Evolutionary conservation across 202 grass and related monocot species (phyloP).

Genomic region (Schoenoplectus tabernaemontani): DNA sequence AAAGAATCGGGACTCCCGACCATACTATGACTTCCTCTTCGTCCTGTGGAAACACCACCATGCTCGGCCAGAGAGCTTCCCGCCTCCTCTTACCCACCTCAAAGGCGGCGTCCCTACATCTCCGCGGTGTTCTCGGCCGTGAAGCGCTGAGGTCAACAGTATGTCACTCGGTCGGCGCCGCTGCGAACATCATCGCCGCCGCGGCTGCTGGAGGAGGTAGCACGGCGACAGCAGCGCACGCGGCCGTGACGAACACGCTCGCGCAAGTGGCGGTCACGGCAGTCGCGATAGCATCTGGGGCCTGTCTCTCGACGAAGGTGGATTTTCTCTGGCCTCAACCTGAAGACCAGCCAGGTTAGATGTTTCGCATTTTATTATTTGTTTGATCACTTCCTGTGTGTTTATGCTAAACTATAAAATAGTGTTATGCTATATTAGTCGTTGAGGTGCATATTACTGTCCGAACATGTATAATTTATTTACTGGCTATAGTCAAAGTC

Average conservation of each 20-base stretch:
- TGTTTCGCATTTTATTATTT: background rate
- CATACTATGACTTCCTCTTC: slow-evolving; percentile 25
- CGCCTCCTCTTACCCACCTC: slow-evolving; percentile 46
- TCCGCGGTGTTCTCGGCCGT: slow-evolving; percentile 60
- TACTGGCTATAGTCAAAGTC: background rate
- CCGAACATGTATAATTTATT: background rate
- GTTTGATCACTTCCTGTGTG: too few species aligned
- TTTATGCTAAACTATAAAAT: too few species aligned
- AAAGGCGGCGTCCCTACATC: slow-evolving; percentile 29
- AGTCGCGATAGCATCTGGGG: slow-evolving; percentile 90
- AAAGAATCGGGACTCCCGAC: background rate
- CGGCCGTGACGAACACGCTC: slow-evolving; percentile 71
- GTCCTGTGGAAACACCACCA: slow-evolving; percentile 38
- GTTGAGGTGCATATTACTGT: too few species aligned
- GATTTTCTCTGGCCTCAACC: slow-evolving; percentile 94
- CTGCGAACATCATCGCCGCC: slow-evolving; percentile 65
- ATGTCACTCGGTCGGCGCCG: slow-evolving; percentile 44
- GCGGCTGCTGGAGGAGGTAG: slow-evolving; percentile 38
- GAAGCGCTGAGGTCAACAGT: slow-evolving; percentile 44
- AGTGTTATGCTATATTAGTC: background rate
- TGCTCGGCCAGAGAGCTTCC: slow-evolving; percentile 47
- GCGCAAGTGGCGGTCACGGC: slow-evolving; percentile 87
- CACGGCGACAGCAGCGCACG: slow-evolving; percentile 48
- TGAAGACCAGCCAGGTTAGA: slow-evolving; percentile 73
- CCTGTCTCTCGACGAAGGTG: slow-evolving; percentile 89